A percentile compares a stretch with the other conserved stretches of the same genome.
phyloP scores from a whole-genome alignment of 1,284 basidiomycete genomes.

The Exobasidium cylindrosporum region DNA sequence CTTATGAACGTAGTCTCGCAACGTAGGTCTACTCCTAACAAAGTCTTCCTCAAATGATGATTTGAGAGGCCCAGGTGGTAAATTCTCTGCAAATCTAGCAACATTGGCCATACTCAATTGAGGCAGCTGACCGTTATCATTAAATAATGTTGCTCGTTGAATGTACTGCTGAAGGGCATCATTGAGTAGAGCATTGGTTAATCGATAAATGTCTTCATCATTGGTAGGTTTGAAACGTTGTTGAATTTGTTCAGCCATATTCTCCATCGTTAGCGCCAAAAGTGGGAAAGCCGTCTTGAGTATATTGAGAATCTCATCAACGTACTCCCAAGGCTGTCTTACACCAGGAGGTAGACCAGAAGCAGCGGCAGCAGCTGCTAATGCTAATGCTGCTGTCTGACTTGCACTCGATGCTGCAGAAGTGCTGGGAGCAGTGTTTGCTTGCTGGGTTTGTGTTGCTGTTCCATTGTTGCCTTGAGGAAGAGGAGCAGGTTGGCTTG shows the following conservation, averaged over 20 bases:
- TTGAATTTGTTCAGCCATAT: conserved; percentile 92
- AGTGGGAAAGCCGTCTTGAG: conserved; percentile 96
- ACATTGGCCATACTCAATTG: conserved; percentile 64
- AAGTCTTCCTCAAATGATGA: conserved; percentile 91
- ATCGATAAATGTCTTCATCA: conserved; percentile 93
- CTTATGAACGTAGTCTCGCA: conserved; percentile 83
- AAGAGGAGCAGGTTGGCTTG: background rate
- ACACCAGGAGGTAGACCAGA: conserved; percentile 14
- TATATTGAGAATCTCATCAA: conserved; percentile 91
- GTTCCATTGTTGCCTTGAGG: background rate
- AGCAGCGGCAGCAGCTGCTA: conserved; percentile 2
- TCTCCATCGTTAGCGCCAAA: conserved; percentile 90
- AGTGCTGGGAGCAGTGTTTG: background rate
- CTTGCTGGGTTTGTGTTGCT: background rate
- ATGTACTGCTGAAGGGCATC: conserved; percentile 60
- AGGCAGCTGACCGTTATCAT: conserved; percentile 73
- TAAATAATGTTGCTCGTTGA: conserved; percentile 42
- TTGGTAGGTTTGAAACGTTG: conserved; percentile 84
- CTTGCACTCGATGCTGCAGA: background rate
- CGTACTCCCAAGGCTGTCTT: conserved; percentile 81
- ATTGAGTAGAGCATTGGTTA: conserved; percentile 77
- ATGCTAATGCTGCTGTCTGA: background rate
- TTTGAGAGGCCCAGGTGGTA: conserved; percentile 56
- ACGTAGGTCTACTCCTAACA: conserved; percentile 72
- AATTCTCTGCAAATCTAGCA: conserved; percentile 68